phyloP scores from a whole-genome alignment of 306 rosid species.

The Corylus avellana region DNA sequence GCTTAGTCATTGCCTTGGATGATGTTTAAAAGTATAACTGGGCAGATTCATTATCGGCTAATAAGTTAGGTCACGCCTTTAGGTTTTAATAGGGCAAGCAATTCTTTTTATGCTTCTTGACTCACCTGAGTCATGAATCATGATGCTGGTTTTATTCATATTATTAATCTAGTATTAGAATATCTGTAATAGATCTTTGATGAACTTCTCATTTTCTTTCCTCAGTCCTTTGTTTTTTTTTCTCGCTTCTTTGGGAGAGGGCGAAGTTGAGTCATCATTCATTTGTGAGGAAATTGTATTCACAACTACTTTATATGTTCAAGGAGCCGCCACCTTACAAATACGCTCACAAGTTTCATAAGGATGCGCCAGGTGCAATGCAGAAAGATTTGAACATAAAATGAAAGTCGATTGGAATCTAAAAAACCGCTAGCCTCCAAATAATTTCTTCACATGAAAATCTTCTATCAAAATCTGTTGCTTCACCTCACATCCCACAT shows the following conservation, averaged over 20 bases:
- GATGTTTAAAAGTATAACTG: background rate
- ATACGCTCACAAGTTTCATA: too few relatives aligned
- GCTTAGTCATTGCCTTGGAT: background rate
- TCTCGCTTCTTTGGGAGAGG: too few relatives aligned
- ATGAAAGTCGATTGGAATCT: background rate
- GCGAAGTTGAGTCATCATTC: too few relatives aligned
- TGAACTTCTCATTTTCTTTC: background rate
- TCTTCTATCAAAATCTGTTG: background rate
- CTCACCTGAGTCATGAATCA: background rate
- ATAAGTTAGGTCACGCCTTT: background rate
- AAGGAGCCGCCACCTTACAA: too few relatives aligned
- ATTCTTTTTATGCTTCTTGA: background rate
- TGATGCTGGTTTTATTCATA: background rate
- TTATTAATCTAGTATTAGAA: background rate
- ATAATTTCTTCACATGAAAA: background rate
- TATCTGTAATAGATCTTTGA: background rate
- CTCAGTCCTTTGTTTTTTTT: background rate
- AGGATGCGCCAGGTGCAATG: too few relatives aligned
- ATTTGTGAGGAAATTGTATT: too few relatives aligned
- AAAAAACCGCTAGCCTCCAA: background rate
- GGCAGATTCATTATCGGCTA: background rate
- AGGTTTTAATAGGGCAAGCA: background rate
- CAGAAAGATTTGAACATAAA: too few relatives aligned
- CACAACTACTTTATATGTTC: background rate
- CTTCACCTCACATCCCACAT: background rate